Conservation (phyloP, 106 monocot species). For the Platanthera zijinensis region DNA sequence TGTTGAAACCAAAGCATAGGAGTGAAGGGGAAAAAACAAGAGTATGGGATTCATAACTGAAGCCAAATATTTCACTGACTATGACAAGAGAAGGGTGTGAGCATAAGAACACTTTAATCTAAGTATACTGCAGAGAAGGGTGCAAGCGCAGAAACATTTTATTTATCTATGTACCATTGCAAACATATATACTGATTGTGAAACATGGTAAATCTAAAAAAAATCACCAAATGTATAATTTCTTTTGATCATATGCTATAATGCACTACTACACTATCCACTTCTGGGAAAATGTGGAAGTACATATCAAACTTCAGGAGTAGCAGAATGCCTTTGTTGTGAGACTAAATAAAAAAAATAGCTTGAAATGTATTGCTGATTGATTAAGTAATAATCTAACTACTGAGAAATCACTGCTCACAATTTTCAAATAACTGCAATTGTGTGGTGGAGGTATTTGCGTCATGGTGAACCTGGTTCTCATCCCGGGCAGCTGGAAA, state of each 20-base stretch:
- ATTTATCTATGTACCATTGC: background rate
- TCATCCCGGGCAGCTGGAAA: slow-evolving; percentile 3
- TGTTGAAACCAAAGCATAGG: no score
- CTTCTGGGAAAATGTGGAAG: background rate
- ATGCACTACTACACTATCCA: background rate
- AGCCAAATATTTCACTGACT: no score
- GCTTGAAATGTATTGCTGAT: background rate
- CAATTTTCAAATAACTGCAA: slow-evolving; percentile 1
- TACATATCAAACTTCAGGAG: background rate
- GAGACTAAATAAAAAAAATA: background rate
- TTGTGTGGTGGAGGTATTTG: slow-evolving; percentile 2
- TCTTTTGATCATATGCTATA: background rate
- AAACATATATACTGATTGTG: background rate
- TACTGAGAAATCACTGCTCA: background rate
- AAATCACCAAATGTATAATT: background rate
- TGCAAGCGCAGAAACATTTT: background rate
- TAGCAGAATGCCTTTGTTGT: background rate
- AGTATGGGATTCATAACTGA: no score
- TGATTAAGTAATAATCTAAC: background rate
- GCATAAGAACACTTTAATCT: no score
- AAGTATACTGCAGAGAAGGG: background rate
- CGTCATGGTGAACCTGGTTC: background rate
- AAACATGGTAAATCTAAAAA: background rate
- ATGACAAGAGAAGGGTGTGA: no score
- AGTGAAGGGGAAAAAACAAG: no score